phyloP scores from a whole-genome alignment of 495 filamentous ascomycete species.

The Staphylotrichum longicolle region DNA sequence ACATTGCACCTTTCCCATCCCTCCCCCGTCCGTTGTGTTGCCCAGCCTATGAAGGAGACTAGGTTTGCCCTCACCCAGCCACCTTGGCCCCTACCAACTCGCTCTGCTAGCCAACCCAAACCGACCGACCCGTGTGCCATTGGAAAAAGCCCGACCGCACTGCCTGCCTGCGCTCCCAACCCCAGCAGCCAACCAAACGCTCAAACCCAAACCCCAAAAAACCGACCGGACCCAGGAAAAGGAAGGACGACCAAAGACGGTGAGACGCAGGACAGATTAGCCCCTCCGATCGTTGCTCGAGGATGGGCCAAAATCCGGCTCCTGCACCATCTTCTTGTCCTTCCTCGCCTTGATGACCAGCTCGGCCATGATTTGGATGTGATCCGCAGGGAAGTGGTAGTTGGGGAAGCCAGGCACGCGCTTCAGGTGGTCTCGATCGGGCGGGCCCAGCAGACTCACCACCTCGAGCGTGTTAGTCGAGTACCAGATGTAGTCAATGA shows the following conservation, averaged over 20 bases:
- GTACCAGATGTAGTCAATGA: slow-evolving; percentile 98
- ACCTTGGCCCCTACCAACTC: not conserved
- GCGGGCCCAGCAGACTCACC: slow-evolving; percentile 80
- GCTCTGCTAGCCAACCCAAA: slow-evolving; percentile 5
- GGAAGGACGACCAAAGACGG: slow-evolving; percentile 6
- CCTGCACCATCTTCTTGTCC: slow-evolving; percentile 63
- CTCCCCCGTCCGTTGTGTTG: slow-evolving; percentile 1
- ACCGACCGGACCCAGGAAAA: not conserved
- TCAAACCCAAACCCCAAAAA: slow-evolving; percentile 1
- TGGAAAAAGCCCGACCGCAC: too few relatives aligned
- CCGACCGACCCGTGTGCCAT: not conserved
- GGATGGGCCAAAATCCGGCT: slow-evolving; percentile 36
- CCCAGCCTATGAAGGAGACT: not conserved
- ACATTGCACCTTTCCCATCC: slow-evolving; percentile 15
- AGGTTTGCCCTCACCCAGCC: not conserved
- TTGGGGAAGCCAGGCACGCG: slow-evolving; percentile 94
- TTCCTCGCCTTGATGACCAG: slow-evolving; percentile 86
- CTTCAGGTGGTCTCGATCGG: slow-evolving; percentile 86
- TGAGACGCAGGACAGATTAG: slow-evolving; percentile 17
- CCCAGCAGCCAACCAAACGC: slow-evolving; percentile 14
- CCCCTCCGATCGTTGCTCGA: slow-evolving; percentile 27
- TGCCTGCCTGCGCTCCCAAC: not conserved
- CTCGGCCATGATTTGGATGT: slow-evolving; percentile 88
- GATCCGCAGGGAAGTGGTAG: slow-evolving; percentile 95
- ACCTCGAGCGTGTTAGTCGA: slow-evolving; percentile 87